Percentiles rank a stretch among this genome's conserved stretches.
phyloP scores from a whole-genome alignment of 345 rosid genomes.

The Ricinus communis region DNA sequence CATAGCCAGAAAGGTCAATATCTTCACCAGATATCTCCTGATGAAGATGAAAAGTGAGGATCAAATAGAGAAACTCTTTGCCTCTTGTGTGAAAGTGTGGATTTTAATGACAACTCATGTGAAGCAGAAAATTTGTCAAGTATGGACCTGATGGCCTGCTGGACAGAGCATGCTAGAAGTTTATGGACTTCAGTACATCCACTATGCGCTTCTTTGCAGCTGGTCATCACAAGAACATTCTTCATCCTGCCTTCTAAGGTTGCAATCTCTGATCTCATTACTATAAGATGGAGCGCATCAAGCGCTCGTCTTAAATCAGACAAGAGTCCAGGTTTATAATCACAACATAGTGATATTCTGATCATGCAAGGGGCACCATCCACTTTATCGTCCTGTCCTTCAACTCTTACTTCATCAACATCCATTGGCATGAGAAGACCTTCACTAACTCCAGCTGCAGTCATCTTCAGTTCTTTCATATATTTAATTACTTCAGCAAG shows the following conservation, averaged over 20 bases:
- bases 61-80: constrained; percentile 40
- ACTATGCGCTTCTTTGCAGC: constrained; percentile 19
- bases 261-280: constrained; percentile 49
- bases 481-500: constrained; percentile 58
- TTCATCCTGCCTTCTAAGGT: constrained; percentile 52
- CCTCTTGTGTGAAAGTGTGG: constrained; percentile 42
- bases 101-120: constrained; percentile 40
- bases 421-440: constrained; percentile 57
- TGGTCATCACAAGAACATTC: constrained; percentile 41
- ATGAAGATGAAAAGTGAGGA: constrained; percentile 49
- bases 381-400: constrained; percentile 20
- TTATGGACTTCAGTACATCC: constrained; percentile 19
- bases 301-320: constrained; percentile 50
- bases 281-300: constrained; percentile 41
- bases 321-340: constrained; percentile 51
- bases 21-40: constrained; percentile 29
- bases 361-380: constrained; percentile 30
- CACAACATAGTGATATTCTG: constrained; percentile 57
- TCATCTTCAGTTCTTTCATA: constrained; percentile 52
- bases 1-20: constrained; percentile 2
- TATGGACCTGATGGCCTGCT: constrained; percentile 37
- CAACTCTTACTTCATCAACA: constrained; percentile 52
- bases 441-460: constrained; percentile 41
- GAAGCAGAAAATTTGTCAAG: constrained; percentile 44
- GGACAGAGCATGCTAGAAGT: constrained; percentile 29